Percentiles rank a stretch among this genome's conserved stretches.
Conservation (phyloP, 108 stramenopile species). For the Pseudonitzschia pungens region DNA sequence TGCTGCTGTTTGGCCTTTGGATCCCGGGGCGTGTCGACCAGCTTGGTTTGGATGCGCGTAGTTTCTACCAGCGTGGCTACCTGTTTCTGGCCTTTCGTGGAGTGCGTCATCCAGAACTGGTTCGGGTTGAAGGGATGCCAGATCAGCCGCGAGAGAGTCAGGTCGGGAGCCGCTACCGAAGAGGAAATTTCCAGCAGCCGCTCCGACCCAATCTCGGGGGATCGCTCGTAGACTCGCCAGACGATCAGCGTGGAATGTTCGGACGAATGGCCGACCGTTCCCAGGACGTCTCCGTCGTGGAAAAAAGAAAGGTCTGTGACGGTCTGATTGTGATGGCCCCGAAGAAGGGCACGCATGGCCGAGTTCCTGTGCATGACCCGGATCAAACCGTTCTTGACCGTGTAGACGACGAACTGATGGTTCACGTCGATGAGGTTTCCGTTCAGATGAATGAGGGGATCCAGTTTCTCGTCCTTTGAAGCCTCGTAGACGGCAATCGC, state of each 20-base stretch:
- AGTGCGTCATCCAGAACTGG: slow-evolving; percentile 61
- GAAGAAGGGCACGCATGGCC: slow-evolving; percentile 51
- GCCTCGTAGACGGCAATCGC: slow-evolving; percentile 48
- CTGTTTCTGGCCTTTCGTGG: slow-evolving; percentile 21
- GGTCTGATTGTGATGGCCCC: slow-evolving; percentile 50
- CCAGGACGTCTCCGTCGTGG: slow-evolving; percentile 45
- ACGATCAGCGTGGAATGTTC: slow-evolving; percentile 41
- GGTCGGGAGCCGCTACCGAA: not conserved
- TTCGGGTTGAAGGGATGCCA: slow-evolving; percentile 89
- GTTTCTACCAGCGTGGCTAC: slow-evolving; percentile 79
- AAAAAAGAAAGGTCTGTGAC: slow-evolving; percentile 53
- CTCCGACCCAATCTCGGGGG: slow-evolving; percentile 47
- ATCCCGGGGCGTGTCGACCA: slow-evolving; percentile 24
- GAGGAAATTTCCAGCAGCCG: slow-evolving; percentile 55
- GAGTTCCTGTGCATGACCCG: slow-evolving; percentile 74
- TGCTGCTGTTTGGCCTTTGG: not conserved
- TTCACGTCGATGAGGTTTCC: slow-evolving; percentile 62
- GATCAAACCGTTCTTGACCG: slow-evolving; percentile 83
- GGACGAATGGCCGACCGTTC: slow-evolving; percentile 34
- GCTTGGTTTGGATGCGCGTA: slow-evolving; percentile 41
- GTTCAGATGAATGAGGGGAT: slow-evolving; percentile 16
- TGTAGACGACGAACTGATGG: slow-evolving; percentile 73
- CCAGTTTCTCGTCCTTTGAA: slow-evolving; percentile 25
- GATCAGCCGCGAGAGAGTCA: slow-evolving; percentile 38
- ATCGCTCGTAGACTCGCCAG: slow-evolving; percentile 41